phyloP scores from a whole-genome alignment of 1,284 basidiomycete genomes.

The Austroboletus niveus region DNA sequence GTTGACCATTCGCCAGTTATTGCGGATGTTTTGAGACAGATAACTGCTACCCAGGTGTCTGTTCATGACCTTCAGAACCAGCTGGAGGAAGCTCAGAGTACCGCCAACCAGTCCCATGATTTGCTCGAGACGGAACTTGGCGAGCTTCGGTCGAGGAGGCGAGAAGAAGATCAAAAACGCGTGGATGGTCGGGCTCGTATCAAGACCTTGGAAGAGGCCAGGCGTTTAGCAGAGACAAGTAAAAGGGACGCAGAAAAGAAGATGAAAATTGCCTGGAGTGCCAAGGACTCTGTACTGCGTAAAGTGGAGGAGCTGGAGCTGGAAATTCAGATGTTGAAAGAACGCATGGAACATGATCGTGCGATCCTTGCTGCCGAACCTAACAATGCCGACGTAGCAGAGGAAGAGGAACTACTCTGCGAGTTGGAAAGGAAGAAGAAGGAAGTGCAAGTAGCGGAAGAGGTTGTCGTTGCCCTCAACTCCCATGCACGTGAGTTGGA shows the following conservation, averaged over 20 bases:
- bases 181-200: constrained; percentile 79
- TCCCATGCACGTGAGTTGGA: constrained; percentile 60
- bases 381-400: constrained; percentile 39
- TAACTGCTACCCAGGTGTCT: constrained; percentile 64
- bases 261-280: constrained; percentile 65
- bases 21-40: constrained; percentile 75
- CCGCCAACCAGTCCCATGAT: constrained; percentile 61
- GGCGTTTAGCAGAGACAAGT: constrained; percentile 75
- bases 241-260: constrained; percentile 88
- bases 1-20: constrained; percentile 70
- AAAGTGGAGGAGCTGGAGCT: constrained; percentile 66
- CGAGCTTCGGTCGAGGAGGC: constrained; percentile 72
- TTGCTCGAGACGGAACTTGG: constrained; percentile 73
- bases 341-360: constrained; percentile 52
- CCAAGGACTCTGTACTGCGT: constrained; percentile 62
- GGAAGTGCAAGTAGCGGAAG: constrained; percentile 74
- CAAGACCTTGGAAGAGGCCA: constrained; percentile 84
- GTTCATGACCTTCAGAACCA: constrained; percentile 77
- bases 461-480: constrained; percentile 53
- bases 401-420: constrained; percentile 49
- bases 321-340: constrained; percentile 65
- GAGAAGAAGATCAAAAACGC: constrained; percentile 78
- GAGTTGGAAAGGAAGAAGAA: constrained; percentile 58
- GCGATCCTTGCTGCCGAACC: constrained; percentile 48
- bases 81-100: constrained; percentile 64